Percentiles rank a stretch among this genome's conserved stretches.
phyloP scores from a whole-genome alignment of 441 rosid genomes.

The Bruguiera hainesii region DNA sequence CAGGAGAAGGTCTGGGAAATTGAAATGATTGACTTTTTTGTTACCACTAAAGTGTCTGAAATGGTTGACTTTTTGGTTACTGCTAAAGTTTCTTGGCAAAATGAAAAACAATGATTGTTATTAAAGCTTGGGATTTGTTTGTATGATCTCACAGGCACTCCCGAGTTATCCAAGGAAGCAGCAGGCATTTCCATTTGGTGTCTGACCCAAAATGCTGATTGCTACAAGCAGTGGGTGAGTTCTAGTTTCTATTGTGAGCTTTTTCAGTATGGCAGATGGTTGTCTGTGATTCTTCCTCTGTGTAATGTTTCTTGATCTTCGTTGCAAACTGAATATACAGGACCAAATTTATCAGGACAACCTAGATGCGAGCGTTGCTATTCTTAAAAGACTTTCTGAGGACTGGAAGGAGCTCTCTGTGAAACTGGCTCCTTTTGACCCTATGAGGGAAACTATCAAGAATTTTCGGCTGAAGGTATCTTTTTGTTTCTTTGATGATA shows the following conservation, averaged over 20 bases:
- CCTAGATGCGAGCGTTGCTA: slow-evolving; percentile 53
- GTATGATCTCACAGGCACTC: slow-evolving; percentile 36
- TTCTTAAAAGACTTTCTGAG: slow-evolving; percentile 56
- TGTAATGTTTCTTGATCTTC: background rate
- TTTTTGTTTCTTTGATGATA: background rate
- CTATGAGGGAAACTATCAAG: slow-evolving; percentile 49
- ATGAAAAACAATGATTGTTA: background rate
- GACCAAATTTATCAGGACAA: slow-evolving; percentile 72
- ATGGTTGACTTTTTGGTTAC: background rate
- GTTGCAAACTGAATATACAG: slow-evolving; percentile 53
- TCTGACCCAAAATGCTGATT: slow-evolving; percentile 61
- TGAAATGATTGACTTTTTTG: background rate
- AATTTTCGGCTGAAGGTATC: slow-evolving; percentile 69
- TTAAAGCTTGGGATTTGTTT: slow-evolving; percentile 1
- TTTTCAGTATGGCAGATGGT: background rate
- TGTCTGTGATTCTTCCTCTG: no score
- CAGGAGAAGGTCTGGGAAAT: slow-evolving; percentile 61
- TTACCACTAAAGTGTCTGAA: no score
- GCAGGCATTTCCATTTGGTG: slow-evolving; percentile 69
- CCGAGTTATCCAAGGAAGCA: slow-evolving; percentile 71
- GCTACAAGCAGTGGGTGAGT: slow-evolving; percentile 88
- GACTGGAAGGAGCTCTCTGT: slow-evolving; percentile 59
- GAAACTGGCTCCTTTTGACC: slow-evolving; percentile 48
- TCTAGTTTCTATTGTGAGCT: background rate
- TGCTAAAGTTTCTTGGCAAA: background rate